Evolutionary conservation across 306 rosid species (phyloP).

Genomic region (Delonix regia): DNA sequence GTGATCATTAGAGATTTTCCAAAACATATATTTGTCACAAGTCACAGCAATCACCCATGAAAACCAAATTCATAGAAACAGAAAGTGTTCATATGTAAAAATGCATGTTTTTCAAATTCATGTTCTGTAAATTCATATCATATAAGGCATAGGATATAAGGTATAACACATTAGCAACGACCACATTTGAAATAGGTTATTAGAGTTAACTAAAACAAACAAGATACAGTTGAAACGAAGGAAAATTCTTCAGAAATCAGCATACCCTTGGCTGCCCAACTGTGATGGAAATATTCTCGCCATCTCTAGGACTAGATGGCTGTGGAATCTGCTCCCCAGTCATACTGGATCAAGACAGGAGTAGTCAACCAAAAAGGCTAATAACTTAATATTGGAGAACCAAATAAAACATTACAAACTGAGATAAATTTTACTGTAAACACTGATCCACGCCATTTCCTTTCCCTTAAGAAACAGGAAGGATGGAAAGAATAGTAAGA

Average conservation of each 20-base stretch:
- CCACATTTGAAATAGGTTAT: conserved; percentile 16
- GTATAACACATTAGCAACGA: not conserved
- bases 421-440: conserved; percentile 1
- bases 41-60: not conserved
- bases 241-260: conserved; percentile 27
- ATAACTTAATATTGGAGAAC: not conserved
- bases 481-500: not conserved
- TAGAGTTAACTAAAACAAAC: conserved; percentile 1
- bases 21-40: conserved; percentile 3
- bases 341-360: conserved; percentile 68
- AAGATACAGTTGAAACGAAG: conserved; percentile 27
- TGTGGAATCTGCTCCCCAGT: conserved; percentile 75
- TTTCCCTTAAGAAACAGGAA: conserved; percentile 14
- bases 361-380: conserved; percentile 10
- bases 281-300: conserved; percentile 79
- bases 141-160: not conserved
- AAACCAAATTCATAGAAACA: conserved; percentile 19
- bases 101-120: not conserved
- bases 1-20: conserved; percentile 7
- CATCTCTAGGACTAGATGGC: conserved; percentile 96
- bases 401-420: conserved; percentile 13
- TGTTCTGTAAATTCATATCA: conserved; percentile 28
- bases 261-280: conserved; percentile 82
- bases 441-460: conserved; percentile 9
- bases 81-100: not conserved